These are phyloP conservation scores for Vigna hirtella DNA, from an alignment of 306 rosid genomes.

Conservation along the genomic window DNA sequence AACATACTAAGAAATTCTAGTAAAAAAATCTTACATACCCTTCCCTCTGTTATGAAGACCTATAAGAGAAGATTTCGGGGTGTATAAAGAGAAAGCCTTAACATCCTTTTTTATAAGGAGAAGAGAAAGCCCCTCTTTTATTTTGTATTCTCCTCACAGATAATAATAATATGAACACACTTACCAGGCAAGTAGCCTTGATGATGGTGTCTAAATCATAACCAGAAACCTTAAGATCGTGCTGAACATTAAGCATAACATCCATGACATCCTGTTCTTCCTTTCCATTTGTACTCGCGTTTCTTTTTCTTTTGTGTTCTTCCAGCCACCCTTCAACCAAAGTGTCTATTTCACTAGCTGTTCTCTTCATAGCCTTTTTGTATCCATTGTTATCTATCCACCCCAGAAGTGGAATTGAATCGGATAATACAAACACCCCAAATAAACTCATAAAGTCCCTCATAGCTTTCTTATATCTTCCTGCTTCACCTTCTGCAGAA, in stretches of 20 bases:
- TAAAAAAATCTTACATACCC: no score
- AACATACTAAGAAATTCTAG: no score
- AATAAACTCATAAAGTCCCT: constrained; percentile 49
- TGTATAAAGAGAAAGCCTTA: no score
- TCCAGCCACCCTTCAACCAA: constrained; percentile 49
- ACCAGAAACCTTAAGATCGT: constrained; percentile 32
- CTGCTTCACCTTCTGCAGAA: constrained; percentile 47
- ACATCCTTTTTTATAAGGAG: no score
- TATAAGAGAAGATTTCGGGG: no score
- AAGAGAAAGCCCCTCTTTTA: no score
- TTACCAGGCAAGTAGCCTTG: constrained; percentile 55
- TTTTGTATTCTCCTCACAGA: no score
- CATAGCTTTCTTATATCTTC: constrained; percentile 40
- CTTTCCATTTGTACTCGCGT: constrained; percentile 25
- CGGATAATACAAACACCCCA: constrained; percentile 56
- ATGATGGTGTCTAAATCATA: constrained; percentile 53
- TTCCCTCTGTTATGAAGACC: no score
- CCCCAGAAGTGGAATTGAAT: constrained; percentile 54
- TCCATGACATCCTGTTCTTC: constrained; percentile 56
- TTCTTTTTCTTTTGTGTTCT: constrained; percentile 54
- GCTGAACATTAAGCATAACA: constrained; percentile 45
- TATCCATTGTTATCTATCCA: constrained; percentile 53
- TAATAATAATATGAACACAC: not conserved
- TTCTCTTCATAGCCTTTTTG: constrained; percentile 52
- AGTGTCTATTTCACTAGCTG: constrained; percentile 47